Evolutionary conservation across 495 filamentous ascomycete genomes (phyloP).

Genomic region (Penicillium tannophilum): DNA sequence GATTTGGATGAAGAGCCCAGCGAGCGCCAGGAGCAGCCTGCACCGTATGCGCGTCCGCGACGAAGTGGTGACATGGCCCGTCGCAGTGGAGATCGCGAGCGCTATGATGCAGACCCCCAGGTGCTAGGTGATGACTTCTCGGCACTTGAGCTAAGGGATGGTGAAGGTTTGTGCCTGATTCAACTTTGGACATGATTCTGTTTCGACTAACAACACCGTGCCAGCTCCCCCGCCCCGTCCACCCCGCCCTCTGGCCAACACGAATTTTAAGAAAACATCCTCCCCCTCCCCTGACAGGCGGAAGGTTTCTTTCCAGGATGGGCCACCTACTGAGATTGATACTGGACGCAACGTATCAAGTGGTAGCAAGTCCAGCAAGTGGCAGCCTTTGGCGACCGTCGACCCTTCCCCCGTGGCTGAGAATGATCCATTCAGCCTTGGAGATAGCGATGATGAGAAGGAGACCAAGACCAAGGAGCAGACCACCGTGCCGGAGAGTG

Average conservation of each 20-base stretch:
- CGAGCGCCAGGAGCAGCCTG: slow-evolving; percentile 46
- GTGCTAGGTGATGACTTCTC: slow-evolving; percentile 91
- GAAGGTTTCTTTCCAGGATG: slow-evolving; percentile 79
- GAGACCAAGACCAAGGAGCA: slow-evolving; percentile 70
- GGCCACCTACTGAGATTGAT: slow-evolving; percentile 72
- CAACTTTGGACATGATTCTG: background rate
- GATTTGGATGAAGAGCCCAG: slow-evolving; percentile 60
- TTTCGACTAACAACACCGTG: slow-evolving; percentile 29
- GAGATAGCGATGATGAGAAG: slow-evolving; percentile 93
- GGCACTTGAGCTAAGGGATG: slow-evolving; percentile 77
- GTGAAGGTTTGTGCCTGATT: slow-evolving; percentile 57
- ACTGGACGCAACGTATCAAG: slow-evolving; percentile 63
- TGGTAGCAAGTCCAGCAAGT: slow-evolving; percentile 79
- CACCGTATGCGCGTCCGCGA: slow-evolving; percentile 43
- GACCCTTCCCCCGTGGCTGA: slow-evolving; percentile 87
- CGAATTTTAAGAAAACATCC: slow-evolving; percentile 74
- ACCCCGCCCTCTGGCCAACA: slow-evolving; percentile 71
- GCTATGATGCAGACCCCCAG: slow-evolving; percentile 95
- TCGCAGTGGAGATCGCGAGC: slow-evolving; percentile 78
- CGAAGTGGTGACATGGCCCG: slow-evolving; percentile 61
- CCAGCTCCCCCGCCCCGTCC: slow-evolving; percentile 55
- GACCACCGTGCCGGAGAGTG: slow-evolving; percentile 63
- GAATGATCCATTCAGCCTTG: slow-evolving; percentile 94
- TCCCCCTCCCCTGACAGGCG: slow-evolving; percentile 65
- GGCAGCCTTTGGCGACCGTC: slow-evolving; percentile 88